A percentile compares a stretch with the other conserved stretches of the same genome.
Evolutionary conservation across 1,139 yeast genomes (phyloP).

Genomic region (Sugiyamaella novakii): DNA sequence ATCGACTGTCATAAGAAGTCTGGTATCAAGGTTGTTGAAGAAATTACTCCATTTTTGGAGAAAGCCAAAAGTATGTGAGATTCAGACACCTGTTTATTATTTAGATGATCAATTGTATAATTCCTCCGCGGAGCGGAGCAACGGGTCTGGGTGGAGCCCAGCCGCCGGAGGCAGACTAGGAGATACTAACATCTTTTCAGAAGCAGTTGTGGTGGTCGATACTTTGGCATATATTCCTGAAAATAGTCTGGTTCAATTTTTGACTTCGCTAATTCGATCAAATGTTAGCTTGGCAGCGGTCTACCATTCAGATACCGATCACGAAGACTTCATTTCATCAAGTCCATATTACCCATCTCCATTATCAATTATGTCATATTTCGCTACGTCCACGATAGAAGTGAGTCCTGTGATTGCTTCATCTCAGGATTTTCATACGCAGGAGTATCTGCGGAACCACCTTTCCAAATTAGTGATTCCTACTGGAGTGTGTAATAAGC

Average conservation of each 20-base stretch:
- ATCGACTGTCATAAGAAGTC: constrained; percentile 49
- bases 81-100: too few species aligned
- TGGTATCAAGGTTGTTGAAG: constrained; percentile 31
- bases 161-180: background rate
- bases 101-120: too few species aligned
- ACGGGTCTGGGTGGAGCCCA: background rate
- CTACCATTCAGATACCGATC: constrained; percentile 48
- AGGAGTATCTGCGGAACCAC: constrained; percentile 53
- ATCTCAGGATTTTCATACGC: constrained; percentile 42
- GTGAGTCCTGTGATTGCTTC: constrained; percentile 47
- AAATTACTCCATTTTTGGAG: constrained; percentile 22
- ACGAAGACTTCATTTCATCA: constrained; percentile 18
- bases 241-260: constrained; percentile 53
- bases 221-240: constrained; percentile 62
- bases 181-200: constrained; percentile 15
- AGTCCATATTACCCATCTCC: constrained; percentile 53
- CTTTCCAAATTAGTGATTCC: constrained; percentile 54
- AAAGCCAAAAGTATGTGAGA: constrained; percentile 28
- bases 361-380: constrained; percentile 55
- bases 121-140: background rate
- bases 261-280: constrained; percentile 59
- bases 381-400: constrained; percentile 73
- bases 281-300: constrained; percentile 58
- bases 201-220: constrained; percentile 56
- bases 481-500: constrained; percentile 50